Conservation (phyloP, 192 early-diverging fungal species). For the Dispira simplex region DNA sequence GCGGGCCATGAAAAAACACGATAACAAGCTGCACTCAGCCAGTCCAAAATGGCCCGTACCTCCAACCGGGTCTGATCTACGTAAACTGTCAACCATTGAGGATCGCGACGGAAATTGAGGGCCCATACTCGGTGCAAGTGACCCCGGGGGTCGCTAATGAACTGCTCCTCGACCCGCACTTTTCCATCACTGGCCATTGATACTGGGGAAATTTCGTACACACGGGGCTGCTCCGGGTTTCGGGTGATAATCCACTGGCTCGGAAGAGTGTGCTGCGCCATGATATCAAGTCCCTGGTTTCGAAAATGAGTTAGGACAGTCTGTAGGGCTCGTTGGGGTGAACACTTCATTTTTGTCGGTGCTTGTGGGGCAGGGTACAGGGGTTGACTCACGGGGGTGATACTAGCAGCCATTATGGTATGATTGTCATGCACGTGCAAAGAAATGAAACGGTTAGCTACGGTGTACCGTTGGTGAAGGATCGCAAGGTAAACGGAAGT, state of each 20-base stretch:
- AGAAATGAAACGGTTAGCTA: background rate
- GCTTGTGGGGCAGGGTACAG: background rate
- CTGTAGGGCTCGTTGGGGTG: background rate
- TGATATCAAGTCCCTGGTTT: background rate
- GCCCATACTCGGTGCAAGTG: background rate
- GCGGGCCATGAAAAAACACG: conserved; percentile 41
- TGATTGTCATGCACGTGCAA: background rate
- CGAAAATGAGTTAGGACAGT: background rate
- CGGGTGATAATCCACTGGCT: background rate
- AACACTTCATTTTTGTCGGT: background rate
- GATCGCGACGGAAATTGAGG: background rate
- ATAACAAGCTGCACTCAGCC: conserved; percentile 20
- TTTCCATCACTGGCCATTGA: background rate
- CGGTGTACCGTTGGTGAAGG: background rate
- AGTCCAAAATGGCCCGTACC: conserved; percentile 6
- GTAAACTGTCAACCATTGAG: background rate
- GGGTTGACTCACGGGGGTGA: background rate
- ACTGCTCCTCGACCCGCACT: background rate
- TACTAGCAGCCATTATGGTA: background rate
- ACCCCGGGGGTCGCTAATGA: background rate
- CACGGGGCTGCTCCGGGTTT: background rate
- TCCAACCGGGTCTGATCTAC: background rate
- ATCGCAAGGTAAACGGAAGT: background rate
- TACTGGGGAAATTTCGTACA: background rate
- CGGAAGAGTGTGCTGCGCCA: background rate